Conservation (phyloP, 805 yeast species). For the Ogataea pini region DNA sequence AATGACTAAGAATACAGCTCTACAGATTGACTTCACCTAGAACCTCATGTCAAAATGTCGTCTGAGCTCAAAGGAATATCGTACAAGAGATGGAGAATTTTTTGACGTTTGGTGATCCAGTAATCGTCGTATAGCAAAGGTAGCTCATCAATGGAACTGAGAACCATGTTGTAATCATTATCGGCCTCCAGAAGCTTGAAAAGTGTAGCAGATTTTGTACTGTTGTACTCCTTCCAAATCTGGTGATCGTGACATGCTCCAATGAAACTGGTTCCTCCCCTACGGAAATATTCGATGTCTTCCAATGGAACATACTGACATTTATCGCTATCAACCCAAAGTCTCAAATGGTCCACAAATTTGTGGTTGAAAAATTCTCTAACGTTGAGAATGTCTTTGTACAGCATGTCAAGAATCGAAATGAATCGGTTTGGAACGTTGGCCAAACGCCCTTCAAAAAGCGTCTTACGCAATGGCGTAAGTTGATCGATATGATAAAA, state of each 20-base stretch:
- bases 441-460: constrained; percentile 35
- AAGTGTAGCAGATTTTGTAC: constrained; percentile 33
- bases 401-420: constrained; percentile 24
- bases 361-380: constrained; percentile 31
- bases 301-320: constrained; percentile 44
- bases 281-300: constrained; percentile 37
- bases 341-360: constrained; percentile 38
- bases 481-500: constrained; percentile 32
- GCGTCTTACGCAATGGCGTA: constrained; percentile 28
- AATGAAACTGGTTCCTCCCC: constrained; percentile 38
- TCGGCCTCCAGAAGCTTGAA: constrained; percentile 28
- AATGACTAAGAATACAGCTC: background rate
- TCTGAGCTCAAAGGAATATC: constrained; percentile 18
- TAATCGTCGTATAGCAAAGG: constrained; percentile 30
- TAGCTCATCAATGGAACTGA: constrained; percentile 28
- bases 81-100: constrained; percentile 20
- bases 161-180: constrained; percentile 14
- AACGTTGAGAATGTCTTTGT: constrained; percentile 28
- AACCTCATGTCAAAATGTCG: background rate
- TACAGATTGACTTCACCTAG: background rate
- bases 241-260: constrained; percentile 44
- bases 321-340: constrained; percentile 40
- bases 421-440: constrained; percentile 29
- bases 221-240: constrained; percentile 42
- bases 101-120: constrained; percentile 26